Evolutionary conservation across 495 filamentous ascomycete species (phyloP).

Genomic region (Aspergillus biplanus): DNA sequence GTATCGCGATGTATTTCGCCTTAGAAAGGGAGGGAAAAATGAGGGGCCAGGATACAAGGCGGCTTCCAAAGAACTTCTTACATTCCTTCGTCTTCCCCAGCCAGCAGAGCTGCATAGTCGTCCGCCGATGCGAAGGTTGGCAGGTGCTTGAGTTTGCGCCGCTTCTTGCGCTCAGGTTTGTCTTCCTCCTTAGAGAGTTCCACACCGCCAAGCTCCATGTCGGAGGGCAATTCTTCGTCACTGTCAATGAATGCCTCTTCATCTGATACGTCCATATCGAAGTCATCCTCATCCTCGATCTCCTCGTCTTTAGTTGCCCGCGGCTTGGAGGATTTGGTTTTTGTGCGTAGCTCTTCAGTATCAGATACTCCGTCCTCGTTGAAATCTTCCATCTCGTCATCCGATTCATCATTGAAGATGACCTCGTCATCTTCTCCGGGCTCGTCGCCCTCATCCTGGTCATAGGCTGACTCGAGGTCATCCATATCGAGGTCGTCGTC

Average conservation of each 20-base stretch:
- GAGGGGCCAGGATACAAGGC: neutral
- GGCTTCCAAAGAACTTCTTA: constrained; percentile 20
- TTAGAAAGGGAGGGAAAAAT: neutral
- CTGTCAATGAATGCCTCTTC: constrained; percentile 57
- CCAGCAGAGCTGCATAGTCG: constrained; percentile 89
- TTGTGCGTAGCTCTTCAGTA: constrained; percentile 27
- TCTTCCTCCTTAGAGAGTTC: constrained; percentile 45
- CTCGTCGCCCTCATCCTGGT: constrained; percentile 50
- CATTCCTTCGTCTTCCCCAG: constrained; percentile 68
- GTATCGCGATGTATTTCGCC: no score
- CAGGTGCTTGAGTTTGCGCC: constrained; percentile 81
- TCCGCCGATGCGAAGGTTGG: constrained; percentile 92
- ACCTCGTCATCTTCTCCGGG: constrained; percentile 58
- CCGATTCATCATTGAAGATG: constrained; percentile 52
- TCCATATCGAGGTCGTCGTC: constrained; percentile 68
- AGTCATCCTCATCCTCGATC: constrained; percentile 52
- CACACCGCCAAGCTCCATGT: constrained; percentile 49
- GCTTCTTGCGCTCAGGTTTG: constrained; percentile 65
- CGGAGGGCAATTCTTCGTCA: constrained; percentile 58
- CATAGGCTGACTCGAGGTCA: constrained; percentile 62
- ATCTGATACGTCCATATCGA: constrained; percentile 56
- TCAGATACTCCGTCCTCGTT: constrained; percentile 48
- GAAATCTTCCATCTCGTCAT: constrained; percentile 52
- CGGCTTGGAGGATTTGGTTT: constrained; percentile 39
- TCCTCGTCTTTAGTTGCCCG: constrained; percentile 44